Evolutionary conservation across 495 filamentous ascomycete species (phyloP), one percentile per base, ranked within the genome.

Genomic region (Parachaetomium inaequale): DNA sequence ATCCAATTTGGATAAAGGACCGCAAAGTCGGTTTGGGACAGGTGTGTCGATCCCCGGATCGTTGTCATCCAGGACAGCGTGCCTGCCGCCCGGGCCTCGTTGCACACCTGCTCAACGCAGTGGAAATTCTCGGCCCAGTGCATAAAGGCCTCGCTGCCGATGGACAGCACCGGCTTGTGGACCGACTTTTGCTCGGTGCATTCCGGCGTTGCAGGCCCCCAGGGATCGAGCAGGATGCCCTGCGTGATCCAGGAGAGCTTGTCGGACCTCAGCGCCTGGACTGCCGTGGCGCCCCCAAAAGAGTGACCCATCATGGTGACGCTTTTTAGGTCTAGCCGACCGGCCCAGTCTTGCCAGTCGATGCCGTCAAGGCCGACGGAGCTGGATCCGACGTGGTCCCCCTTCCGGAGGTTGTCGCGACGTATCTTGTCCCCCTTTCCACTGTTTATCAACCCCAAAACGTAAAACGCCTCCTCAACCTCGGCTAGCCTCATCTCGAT

Each of bases 241-340:
- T 85, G 82, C 28, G 76, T 66, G 32, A 86, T 71, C 67, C 78
- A 84, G 32, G 67, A 57, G 59, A 84, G 81, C 70, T 49, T 82
- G 74, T 38, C 66, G 38, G 80, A 68, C 46, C 84, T 73, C 31
- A 85, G 69, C 29, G 88, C 75, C 66, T 89, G 85, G 12, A 85
- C 78, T 49, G 81, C 79, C 28, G 85, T 87, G 8, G 85, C 80
- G 15, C 82, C 85, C 17, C 87, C 87, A 55, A 90, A 90, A 4
- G 80, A 85, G 65, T 89, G 88, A 6, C 87, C 88, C 59, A 82
- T 81, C 72, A 77, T 82, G 19, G 81, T 82, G n/a, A 88, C 77
- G 15, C 76, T 76, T 12, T 82, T 80, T 6, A 87, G 78, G 38
- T 73, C 75, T 32, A 83, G 67, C 12, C 72, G 63, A 51, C 66